Evolutionary conservation across 208 protist species (phyloP).

Genomic region (Crithidia expoeki): DNA sequence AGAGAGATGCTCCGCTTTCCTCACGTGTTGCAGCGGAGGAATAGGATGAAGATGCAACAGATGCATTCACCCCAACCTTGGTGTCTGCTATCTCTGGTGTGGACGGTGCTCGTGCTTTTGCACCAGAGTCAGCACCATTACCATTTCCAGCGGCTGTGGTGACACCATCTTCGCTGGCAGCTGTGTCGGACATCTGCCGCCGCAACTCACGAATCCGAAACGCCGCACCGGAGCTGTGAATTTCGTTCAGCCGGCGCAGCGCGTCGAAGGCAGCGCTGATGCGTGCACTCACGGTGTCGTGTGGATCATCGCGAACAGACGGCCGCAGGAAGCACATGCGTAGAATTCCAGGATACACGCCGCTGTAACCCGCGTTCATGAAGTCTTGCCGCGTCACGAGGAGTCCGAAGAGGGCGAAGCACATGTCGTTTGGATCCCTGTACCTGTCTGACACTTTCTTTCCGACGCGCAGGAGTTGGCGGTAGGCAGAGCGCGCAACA

Average conservation of each 20-base stretch:
- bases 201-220: slow-evolving; percentile 37
- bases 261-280: slow-evolving; percentile 62
- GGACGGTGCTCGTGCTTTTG: not conserved
- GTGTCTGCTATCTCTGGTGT: not conserved
- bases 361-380: slow-evolving; percentile 68
- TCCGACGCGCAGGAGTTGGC: slow-evolving; percentile 65
- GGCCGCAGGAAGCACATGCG: slow-evolving; percentile 69
- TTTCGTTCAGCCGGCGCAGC: slow-evolving; percentile 56
- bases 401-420: slow-evolving; percentile 76
- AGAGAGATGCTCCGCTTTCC: not conserved
- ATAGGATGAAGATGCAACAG: too few species aligned
- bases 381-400: slow-evolving; percentile 64
- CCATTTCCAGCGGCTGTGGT: not conserved
- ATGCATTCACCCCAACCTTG: too few species aligned
- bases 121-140: not conserved
- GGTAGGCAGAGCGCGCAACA: slow-evolving; percentile 67
- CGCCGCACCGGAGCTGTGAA: slow-evolving; percentile 30
- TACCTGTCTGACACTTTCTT: slow-evolving; percentile 39
- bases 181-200: slow-evolving; percentile 19
- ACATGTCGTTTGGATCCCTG: slow-evolving; percentile 60
- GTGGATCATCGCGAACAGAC: slow-evolving; percentile 39
- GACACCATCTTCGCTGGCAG: not conserved
- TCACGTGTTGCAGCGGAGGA: not conserved
- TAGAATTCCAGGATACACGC: slow-evolving; percentile 40
- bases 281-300: slow-evolving; percentile 50